Conservation (phyloP, 208 protist genomes). For the Leishmania arabica region DNA sequence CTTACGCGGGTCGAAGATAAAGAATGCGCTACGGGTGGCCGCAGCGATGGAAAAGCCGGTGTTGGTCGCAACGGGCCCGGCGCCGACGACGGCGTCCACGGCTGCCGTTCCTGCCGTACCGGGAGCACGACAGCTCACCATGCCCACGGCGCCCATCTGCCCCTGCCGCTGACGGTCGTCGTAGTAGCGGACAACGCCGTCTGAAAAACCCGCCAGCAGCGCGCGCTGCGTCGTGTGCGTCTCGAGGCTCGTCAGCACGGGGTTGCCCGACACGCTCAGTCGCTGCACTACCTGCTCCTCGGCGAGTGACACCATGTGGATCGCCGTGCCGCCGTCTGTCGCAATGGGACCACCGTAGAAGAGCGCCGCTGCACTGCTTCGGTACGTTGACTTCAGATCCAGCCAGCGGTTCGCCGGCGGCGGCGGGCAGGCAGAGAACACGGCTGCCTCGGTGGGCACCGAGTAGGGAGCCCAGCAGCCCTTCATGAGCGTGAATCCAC, state of each 20-base stretch:
- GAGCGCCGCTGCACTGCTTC: conserved; percentile 68
- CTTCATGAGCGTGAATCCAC: conserved; percentile 78
- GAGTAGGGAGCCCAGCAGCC: conserved; percentile 58
- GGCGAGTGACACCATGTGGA: conserved; percentile 75
- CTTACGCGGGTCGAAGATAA: conserved; percentile 79
- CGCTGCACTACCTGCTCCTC: conserved; percentile 87
- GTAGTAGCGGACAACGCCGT: conserved; percentile 87
- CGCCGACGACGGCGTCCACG: conserved; percentile 40
- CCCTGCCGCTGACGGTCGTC: conserved; percentile 84
- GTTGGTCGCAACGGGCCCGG: conserved; percentile 37
- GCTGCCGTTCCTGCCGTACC: conserved; percentile 3
- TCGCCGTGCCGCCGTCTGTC: conserved; percentile 58
- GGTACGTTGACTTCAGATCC: conserved; percentile 76
- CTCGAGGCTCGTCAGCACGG: conserved; percentile 64
- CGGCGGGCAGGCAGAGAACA: conserved; percentile 77
- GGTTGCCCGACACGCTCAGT: conserved; percentile 69
- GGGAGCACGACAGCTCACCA: conserved; percentile 40
- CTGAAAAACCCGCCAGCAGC: conserved; percentile 77
- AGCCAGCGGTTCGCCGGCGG: conserved; percentile 56
- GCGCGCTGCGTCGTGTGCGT: conserved; percentile 73
- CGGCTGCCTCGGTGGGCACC: conserved; percentile 63
- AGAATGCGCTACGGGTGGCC: conserved; percentile 49
- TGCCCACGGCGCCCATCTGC: conserved; percentile 68
- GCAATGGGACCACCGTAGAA: conserved; percentile 86
- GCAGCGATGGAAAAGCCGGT: conserved; percentile 59